A percentile compares a stretch with the other conserved stretches of the same genome.
Conservation (phyloP, 2,329 filamentous ascomycete genomes). For the Ascochyta pisi region DNA sequence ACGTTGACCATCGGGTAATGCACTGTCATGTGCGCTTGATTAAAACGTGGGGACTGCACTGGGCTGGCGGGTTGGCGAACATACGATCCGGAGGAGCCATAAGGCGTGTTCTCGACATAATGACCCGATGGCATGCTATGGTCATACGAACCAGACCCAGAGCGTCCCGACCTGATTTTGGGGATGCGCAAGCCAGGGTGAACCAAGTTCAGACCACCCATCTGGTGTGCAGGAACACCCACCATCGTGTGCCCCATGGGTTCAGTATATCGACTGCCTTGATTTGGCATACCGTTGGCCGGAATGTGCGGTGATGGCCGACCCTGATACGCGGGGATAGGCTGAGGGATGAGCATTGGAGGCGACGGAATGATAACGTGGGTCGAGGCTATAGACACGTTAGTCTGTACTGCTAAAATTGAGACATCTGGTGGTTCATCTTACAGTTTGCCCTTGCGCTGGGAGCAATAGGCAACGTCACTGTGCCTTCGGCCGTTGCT, state of each 20-base stretch:
- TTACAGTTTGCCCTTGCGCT: conserved; percentile 13
- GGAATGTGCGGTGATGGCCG: neutral
- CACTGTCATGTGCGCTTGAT: conserved; percentile 19
- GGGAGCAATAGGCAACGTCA: neutral
- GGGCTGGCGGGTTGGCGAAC: conserved; percentile 22
- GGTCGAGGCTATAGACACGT: conserved; percentile 18
- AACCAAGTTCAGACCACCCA: conserved; percentile 1
- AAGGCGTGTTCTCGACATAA: conserved; percentile 31
- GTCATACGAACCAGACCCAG: conserved; percentile 17
- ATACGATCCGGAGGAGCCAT: conserved; percentile 20
- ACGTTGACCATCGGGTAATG: conserved; percentile 18
- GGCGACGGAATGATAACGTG: neutral
- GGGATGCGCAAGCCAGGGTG: conserved; percentile 14
- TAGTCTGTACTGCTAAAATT: conserved; percentile 9
- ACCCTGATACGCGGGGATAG: neutral
- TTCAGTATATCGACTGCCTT: conserved; percentile 3
- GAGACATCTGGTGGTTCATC: conserved; percentile 10
- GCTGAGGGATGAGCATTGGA: neutral
- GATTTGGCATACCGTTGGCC: conserved; percentile 3
- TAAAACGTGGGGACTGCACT: conserved; percentile 26
- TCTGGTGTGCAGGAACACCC: conserved; percentile 1
- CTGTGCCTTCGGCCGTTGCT: neutral
- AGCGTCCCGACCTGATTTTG: conserved; percentile 19
- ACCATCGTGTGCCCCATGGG: conserved; percentile 3
- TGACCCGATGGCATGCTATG: conserved; percentile 9